Conservation (phyloP, 768 basidiomycete species). For the Phlegmacium glaucopus region DNA sequence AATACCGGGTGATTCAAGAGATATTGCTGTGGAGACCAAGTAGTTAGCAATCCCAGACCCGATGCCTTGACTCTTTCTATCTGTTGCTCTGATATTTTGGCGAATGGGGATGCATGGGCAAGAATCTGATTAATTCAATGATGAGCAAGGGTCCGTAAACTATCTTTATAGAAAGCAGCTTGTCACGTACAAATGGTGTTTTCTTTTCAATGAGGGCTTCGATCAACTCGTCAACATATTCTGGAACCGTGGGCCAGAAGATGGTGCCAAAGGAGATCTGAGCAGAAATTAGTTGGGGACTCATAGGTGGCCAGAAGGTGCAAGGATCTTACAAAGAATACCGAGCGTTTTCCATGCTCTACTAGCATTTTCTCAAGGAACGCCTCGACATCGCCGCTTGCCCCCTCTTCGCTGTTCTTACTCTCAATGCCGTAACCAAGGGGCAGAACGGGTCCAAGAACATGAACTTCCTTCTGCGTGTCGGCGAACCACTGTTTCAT, state of each 20-base stretch:
- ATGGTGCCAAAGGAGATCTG: slow-evolving; percentile 4
- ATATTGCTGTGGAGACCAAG: background rate
- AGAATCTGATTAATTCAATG: slow-evolving; percentile 1
- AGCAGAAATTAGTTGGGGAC: background rate
- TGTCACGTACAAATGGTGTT: background rate
- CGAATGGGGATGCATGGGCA: slow-evolving; percentile 4
- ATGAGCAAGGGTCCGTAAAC: no score
- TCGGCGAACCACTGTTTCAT: slow-evolving; percentile 2
- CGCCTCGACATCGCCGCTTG: background rate
- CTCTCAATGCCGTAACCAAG: background rate
- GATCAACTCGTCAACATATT: slow-evolving; percentile 3
- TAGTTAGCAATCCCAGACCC: background rate
- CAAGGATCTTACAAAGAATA: background rate
- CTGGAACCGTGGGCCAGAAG: slow-evolving; percentile 1
- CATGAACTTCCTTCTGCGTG: background rate
- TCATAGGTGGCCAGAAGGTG: background rate
- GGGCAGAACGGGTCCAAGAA: slow-evolving; percentile 4
- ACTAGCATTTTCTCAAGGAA: background rate
- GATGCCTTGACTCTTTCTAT: background rate
- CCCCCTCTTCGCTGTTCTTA: background rate
- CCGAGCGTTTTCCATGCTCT: background rate
- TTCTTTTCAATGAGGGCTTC: slow-evolving; percentile 2
- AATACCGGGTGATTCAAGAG: slow-evolving; percentile 6
- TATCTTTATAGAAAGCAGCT: background rate
- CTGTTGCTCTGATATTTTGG: slow-evolving; percentile 2